Conservation (phyloP, 805 yeast genomes). For the Grigorovia transvaalensis region DNA sequence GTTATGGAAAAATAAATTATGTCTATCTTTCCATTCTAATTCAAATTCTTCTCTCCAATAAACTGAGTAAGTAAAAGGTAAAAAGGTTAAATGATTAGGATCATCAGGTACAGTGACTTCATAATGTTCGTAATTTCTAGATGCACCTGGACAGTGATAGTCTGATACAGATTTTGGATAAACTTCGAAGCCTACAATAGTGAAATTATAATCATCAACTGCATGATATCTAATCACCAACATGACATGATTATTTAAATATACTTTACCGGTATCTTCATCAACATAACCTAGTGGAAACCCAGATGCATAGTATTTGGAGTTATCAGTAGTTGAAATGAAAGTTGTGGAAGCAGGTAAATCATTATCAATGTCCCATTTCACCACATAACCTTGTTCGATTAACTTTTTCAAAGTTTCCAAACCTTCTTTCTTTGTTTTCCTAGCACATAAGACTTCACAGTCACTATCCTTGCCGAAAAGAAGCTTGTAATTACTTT, state of each 20-base stretch:
- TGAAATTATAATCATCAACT: conserved; percentile 34
- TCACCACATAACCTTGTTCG: conserved; percentile 61
- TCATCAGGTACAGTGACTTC: conserved; percentile 38
- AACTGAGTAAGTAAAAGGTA: conserved; percentile 78
- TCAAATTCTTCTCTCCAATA: conserved; percentile 77
- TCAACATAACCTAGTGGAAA: conserved; percentile 71
- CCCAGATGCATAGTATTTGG: conserved; percentile 74
- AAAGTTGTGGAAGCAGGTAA: conserved; percentile 85
- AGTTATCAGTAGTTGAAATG: conserved; percentile 44
- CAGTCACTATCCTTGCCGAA: conserved; percentile 64
- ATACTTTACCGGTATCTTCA: conserved; percentile 40
- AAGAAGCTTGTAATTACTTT: conserved; percentile 53
- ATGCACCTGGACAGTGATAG: conserved; percentile 65
- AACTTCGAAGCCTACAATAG: conserved; percentile 83
- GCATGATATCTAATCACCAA: conserved; percentile 64
- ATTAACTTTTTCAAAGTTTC: conserved; percentile 51
- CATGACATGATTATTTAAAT: conserved; percentile 72
- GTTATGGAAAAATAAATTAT: conserved; percentile 59
- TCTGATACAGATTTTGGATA: conserved; percentile 71
- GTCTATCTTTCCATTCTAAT: conserved; percentile 55
- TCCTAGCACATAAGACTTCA: conserved; percentile 54
- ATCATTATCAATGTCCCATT: conserved; percentile 69
- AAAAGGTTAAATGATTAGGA: conserved; percentile 28
- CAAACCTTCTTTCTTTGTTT: conserved; percentile 42
- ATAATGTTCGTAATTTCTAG: conserved; percentile 47